Conservation (phyloP, 2,329 filamentous ascomycete genomes). For the Dactylellina leptospora region DNA sequence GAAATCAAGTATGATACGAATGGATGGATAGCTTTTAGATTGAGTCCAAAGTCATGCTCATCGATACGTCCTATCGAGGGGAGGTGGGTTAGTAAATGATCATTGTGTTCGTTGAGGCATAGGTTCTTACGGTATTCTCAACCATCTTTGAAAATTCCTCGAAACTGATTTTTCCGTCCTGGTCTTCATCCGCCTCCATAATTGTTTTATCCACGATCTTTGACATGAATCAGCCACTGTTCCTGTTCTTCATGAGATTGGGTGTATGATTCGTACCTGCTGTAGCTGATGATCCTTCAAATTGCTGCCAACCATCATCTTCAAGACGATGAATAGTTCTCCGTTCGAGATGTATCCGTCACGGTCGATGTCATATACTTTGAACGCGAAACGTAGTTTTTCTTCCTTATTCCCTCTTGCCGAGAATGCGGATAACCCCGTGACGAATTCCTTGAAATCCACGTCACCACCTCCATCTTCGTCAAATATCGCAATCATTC, state of each 20-base stretch:
- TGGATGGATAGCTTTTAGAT: slow-evolving; percentile 16
- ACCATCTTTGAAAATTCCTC: slow-evolving; percentile 99
- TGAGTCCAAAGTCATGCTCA: slow-evolving; percentile 76
- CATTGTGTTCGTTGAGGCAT: background rate
- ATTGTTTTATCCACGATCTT: slow-evolving; percentile 99
- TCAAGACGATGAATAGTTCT: slow-evolving; percentile 97
- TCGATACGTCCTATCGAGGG: slow-evolving; percentile 67
- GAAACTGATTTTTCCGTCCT: slow-evolving; percentile 97
- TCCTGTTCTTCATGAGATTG: no score
- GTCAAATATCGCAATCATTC: slow-evolving; percentile 99
- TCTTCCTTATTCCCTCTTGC: slow-evolving; percentile 99
- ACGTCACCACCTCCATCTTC: slow-evolving; percentile 97
- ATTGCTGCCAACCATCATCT: slow-evolving; percentile 99
- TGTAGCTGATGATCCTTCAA: slow-evolving; percentile 98
- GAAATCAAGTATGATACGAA: no score
- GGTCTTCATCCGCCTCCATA: slow-evolving; percentile 97
- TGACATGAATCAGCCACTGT: slow-evolving; percentile 13
- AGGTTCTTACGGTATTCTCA: slow-evolving; percentile 77
- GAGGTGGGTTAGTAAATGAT: slow-evolving; percentile 31
- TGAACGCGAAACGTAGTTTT: slow-evolving; percentile 97
- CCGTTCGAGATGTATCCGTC: slow-evolving; percentile 99
- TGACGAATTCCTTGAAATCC: slow-evolving; percentile 98
- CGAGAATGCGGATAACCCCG: slow-evolving; percentile 91
- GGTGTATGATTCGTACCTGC: no score
- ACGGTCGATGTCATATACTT: slow-evolving; percentile 98